Evolutionary conservation across 176 grass and related monocot species (phyloP), one percentile per base, ranked within the genome.

Genomic region (Poa annua): DNA sequence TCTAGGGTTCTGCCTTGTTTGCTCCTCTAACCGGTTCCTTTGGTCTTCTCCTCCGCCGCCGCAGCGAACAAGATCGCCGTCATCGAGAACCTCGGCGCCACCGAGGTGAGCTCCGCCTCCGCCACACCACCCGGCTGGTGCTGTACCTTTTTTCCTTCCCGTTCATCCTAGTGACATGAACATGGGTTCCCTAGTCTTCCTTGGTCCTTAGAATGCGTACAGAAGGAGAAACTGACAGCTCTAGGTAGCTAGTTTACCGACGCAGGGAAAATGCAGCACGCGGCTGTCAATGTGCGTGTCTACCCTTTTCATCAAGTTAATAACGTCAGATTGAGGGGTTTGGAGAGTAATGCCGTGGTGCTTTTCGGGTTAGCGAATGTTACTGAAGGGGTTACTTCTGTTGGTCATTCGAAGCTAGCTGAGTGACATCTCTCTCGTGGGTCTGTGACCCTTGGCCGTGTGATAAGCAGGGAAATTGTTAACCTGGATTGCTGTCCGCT

Each of bases 51-150:
- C 7, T 48, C 4, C 11, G 59, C 50, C 35, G 19, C 33, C 3
- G 73, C 87, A 99, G 96, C 91, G 35, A 96, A 99, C 85, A 99
- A 99, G 96, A 96, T 96, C 55, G 87, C 93, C 68, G 88, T 99
- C 66, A 84, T 96, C 19, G 93, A 99, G 83, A 99, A 99, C 81
- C 34, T 99, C 34, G 93, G 96, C 68, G 93, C 93, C 52, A 99
- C 96, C 5, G 93, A 96, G 96, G 96, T 97, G 53, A 86, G 88
- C 86, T 76, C 76, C 42, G 41, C 73, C 11, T 4, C 2, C 33
- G 11, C 24, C 59, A 7, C 59, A 1, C 26, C 61, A 3, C 61
- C 25, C 25, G 15, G 63, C 63, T 1, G 32, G 63, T 66, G 25
- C 33, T 52, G 11, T 8, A 44, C 26, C 3, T 29, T 29, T 71